Base-by-base conservation (phyloP, 371 early-diverging fungal species). In the Basidiobolus meristosporus region DNA sequence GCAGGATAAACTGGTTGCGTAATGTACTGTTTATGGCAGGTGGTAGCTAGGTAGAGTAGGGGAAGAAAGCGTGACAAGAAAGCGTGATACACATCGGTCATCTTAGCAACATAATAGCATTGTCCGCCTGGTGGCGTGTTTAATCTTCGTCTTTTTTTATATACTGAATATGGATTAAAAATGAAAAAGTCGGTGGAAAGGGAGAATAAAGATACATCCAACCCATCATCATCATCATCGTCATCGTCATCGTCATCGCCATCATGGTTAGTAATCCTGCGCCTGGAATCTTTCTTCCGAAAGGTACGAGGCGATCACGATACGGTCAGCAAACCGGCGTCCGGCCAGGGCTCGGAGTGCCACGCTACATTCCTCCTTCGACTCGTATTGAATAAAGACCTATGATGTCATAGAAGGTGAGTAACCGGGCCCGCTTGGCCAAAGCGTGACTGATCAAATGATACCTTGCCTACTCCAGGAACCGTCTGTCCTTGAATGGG, bases 281-380 rank as follows among this genome's bases (percentile, higher is more conserved):
- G 54, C 57, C 19, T 56, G 47, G 51, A 73, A 82, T 41, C 68
- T 70, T 3, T 72, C 72, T 39, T 78, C 75, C 20, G 77, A 61
- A 41, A 76, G 69, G 53, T 81, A 95, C 5, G 86, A 72, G 2
- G 92, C 78, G 22, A 97, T 59, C 14, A 95, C 93, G 0, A 90
- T 91, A 34, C 96, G 68, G 28, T 89, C 88, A 28, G 81, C 79
- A 59, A 93, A 97, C 59, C 81, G 82, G 31, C 95, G 75, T 16
- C 96, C 97, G 15, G 93, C 88, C 40, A 97, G 63, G 15, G 85
- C 70, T n/a, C 72, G 65, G 38, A 87, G 60, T 1, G 90, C 96
- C 1, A 50, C 52, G 22, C 69, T 52, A 16, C 77, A 62, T 41
- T 77, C 59, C 1, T 79, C 75, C 0, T 45, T 47, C 7, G 48